A percentile compares a stretch with the other conserved stretches of the same genome.
These are phyloP conservation scores for Sclerotinia glacialis DNA, from an alignment of 2,329 filamentous ascomycete species.

Conservation along the genomic window DNA sequence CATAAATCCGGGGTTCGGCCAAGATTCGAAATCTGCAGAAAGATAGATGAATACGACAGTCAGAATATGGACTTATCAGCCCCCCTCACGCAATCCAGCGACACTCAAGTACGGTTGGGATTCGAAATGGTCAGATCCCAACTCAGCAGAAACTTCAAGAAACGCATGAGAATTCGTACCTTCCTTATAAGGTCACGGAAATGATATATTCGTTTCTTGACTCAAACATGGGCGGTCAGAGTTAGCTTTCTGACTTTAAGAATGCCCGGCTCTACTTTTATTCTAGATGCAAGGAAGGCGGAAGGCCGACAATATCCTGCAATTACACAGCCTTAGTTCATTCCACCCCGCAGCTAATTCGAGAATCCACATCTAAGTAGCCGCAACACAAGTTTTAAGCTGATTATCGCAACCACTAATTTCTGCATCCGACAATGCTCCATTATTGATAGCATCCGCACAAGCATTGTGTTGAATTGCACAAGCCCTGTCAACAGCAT, in stretches of 20 bases:
- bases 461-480: constrained; percentile 15
- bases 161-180: neutral
- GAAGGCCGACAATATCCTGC: neutral
- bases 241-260: neutral
- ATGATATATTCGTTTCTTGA: neutral
- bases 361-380: neutral
- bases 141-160: neutral
- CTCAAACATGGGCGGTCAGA: too few relatives aligned
- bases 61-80: neutral
- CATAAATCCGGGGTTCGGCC: too few relatives aligned
- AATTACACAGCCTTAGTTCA: neutral
- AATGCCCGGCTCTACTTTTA: neutral
- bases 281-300: neutral
- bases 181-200: neutral
- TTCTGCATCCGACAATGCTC: neutral
- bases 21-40: too few relatives aligned
- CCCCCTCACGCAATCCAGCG: neutral
- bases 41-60: neutral
- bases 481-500: constrained; percentile 14
- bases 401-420: constrained; percentile 12
- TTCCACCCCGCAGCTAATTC: too few relatives aligned
- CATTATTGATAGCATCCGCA: constrained; percentile 15
- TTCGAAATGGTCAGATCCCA: neutral
- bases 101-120: neutral
- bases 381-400: neutral